phyloP scores from a whole-genome alignment of 768 basidiomycete species.

The Termitomyces titanicus region DNA sequence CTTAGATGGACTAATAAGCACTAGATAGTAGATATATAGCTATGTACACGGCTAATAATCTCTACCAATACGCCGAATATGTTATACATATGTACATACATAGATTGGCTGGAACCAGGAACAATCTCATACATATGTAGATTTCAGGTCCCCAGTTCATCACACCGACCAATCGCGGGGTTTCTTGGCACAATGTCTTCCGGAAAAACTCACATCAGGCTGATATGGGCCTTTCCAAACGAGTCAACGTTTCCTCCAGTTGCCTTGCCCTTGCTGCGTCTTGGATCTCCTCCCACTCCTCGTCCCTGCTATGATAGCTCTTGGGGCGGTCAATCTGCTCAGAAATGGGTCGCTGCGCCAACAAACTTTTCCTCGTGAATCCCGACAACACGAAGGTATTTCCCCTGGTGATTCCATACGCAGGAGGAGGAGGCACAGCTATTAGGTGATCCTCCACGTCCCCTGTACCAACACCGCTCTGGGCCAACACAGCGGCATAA shows the following conservation, averaged over 20 bases:
- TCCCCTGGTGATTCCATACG: conserved; percentile 73
- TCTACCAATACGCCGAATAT: too few species aligned
- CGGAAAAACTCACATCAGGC: conserved; percentile 2
- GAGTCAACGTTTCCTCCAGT: conserved; percentile 55
- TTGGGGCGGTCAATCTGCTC: conserved; percentile 40
- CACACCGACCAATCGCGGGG: neutral
- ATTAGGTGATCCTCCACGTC: conserved; percentile 73
- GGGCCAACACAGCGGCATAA: conserved; percentile 66
- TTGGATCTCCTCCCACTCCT: conserved; percentile 52
- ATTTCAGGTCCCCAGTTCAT: neutral
- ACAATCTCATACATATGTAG: neutral
- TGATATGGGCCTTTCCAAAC: conserved; percentile 29
- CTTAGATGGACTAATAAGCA: too few species aligned
- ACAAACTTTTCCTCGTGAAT: conserved; percentile 42
- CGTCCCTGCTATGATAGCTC: conserved; percentile 53
- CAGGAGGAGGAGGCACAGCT: conserved; percentile 66
- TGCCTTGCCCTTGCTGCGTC: conserved; percentile 49
- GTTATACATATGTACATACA: too few species aligned
- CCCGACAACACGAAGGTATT: conserved; percentile 60
- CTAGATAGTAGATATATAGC: too few species aligned
- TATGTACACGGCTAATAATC: too few species aligned
- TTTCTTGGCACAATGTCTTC: neutral
- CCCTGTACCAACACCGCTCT: conserved; percentile 67
- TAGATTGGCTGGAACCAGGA: too few species aligned
- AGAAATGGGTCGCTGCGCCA: conserved; percentile 45